These are phyloP conservation scores for Asparagopsis taxiformis DNA, from an alignment of 31 red algal species.

Conservation along the genomic window DNA sequence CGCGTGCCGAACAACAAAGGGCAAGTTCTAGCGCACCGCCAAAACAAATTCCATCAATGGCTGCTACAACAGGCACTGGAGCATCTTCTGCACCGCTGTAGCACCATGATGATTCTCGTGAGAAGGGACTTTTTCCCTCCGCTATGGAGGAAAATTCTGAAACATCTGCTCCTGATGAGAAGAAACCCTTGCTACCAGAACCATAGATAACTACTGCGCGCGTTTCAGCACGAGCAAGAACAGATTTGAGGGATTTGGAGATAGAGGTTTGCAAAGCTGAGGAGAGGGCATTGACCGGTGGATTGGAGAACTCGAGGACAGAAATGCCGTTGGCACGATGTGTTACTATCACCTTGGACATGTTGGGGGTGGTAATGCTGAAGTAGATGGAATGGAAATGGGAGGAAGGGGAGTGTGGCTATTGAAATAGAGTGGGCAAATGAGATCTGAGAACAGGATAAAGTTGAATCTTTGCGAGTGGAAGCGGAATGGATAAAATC, in stretches of 20 bases:
- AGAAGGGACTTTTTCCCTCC: constrained; percentile 32
- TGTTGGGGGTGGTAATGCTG: constrained; percentile 11
- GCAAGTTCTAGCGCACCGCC: constrained; percentile 93
- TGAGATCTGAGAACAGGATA: no score
- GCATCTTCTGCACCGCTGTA: constrained; percentile 61
- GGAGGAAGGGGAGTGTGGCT: no score
- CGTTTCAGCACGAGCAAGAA: constrained; percentile 17
- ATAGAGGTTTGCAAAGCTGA: constrained; percentile 34
- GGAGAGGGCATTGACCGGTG: constrained; percentile 82
- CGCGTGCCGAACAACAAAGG: constrained; percentile 71
- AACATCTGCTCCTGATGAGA: constrained; percentile 94
- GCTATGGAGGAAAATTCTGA: constrained; percentile 78
- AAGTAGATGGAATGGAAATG: constrained; percentile 1
- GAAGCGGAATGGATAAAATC: no score
- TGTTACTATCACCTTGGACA: not conserved
- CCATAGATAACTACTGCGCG: constrained; percentile 62
- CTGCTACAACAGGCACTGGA: constrained; percentile 83
- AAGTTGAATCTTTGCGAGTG: no score
- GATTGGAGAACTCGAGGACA: constrained; percentile 54
- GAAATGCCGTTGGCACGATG: constrained; percentile 42
- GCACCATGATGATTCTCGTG: constrained; percentile 53
- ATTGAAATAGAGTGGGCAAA: no score
- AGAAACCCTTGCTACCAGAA: constrained; percentile 54
- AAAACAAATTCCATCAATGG: constrained; percentile 83
- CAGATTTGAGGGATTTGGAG: constrained; percentile 36